A percentile compares a stretch with the other conserved stretches of the same genome.
Conservation (phyloP, 179 eudicot species). For the Dionaea muscipula region DNA sequence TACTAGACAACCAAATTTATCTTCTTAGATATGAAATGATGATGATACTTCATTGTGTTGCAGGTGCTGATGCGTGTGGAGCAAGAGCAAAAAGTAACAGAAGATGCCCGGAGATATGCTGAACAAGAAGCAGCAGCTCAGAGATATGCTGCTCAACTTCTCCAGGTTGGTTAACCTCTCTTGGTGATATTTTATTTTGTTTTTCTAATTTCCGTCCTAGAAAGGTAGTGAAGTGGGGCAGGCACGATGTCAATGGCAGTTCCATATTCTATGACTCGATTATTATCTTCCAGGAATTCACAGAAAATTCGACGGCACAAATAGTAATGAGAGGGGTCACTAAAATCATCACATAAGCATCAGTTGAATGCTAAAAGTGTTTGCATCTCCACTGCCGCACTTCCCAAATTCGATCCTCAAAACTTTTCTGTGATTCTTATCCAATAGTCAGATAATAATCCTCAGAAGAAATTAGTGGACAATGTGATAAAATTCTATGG, state of each 20-base stretch:
- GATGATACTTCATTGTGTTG: neutral
- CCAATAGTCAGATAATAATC: too few relatives aligned
- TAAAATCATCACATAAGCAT: too few relatives aligned
- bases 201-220: neutral
- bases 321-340: too few relatives aligned
- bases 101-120: constrained; percentile 93
- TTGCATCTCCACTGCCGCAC: too few relatives aligned
- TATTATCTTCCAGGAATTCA: too few relatives aligned
- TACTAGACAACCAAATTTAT: neutral
- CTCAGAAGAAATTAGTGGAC: too few relatives aligned
- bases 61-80: constrained; percentile 96
- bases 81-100: constrained; percentile 94
- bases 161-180: constrained; percentile 43
- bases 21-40: too few relatives aligned
- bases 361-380: too few relatives aligned
- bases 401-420: too few relatives aligned
- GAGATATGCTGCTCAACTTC: constrained; percentile 64
- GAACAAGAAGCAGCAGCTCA: constrained; percentile 89
- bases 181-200: neutral
- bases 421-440: too few relatives aligned
- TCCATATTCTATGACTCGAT: neutral
- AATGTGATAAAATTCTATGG: too few relatives aligned
- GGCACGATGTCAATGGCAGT: neutral
- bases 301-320: too few relatives aligned
- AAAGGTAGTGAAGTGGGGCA: neutral